phyloP scores from a whole-genome alignment of 2,329 filamentous ascomycete species.

The Cyphellophora europaea region DNA sequence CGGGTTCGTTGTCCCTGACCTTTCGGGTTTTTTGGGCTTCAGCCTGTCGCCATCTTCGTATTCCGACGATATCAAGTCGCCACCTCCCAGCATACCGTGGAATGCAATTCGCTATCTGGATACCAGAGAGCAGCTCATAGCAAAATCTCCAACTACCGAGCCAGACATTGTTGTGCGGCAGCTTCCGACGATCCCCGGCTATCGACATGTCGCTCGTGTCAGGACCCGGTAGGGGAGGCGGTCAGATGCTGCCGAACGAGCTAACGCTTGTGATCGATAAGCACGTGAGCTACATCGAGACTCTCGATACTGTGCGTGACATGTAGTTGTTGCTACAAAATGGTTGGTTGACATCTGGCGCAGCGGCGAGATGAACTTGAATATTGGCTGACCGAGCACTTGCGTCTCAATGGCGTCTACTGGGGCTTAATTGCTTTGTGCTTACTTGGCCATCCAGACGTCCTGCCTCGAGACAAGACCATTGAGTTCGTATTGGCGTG shows the following conservation, averaged over 20 bases:
- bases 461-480: conserved; percentile 68
- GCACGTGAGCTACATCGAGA: conserved; percentile 89
- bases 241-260: conserved; percentile 30
- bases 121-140: too few relatives aligned
- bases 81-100: too few relatives aligned
- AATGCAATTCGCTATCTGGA: too few relatives aligned
- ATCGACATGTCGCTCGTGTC: conserved; percentile 57
- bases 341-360: conserved; percentile 14
- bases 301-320: conserved; percentile 66
- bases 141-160: too few relatives aligned
- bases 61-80: too few relatives aligned
- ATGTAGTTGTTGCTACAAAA: background rate
- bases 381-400: conserved; percentile 95
- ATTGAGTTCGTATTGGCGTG: conserved; percentile 95
- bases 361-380: conserved; percentile 87
- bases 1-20: too few relatives aligned
- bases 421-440: conserved; percentile 90
- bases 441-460: conserved; percentile 71
- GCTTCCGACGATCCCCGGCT: too few relatives aligned
- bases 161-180: too few relatives aligned
- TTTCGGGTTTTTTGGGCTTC: too few relatives aligned
- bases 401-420: conserved; percentile 90
- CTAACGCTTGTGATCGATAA: conserved; percentile 48
- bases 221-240: conserved; percentile 47
- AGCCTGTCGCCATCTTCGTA: too few relatives aligned